phyloP scores from a whole-genome alignment of 345 rosid species.

The Arabis hirsuta region DNA sequence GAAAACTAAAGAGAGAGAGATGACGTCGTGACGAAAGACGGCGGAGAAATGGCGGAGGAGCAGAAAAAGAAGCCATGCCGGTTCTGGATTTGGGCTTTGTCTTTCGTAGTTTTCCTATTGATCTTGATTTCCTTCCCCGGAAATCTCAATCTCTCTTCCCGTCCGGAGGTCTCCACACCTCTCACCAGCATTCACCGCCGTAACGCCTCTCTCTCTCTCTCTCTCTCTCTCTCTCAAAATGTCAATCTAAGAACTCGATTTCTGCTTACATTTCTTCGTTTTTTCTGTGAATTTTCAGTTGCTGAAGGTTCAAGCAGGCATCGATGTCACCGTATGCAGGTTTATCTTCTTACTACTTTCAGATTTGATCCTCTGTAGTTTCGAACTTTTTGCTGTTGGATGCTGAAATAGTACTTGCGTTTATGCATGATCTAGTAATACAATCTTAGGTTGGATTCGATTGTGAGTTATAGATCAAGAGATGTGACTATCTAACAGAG shows the following conservation, averaged over 20 bases:
- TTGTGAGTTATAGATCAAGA: constrained; percentile 16
- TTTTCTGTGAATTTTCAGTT: constrained; percentile 52
- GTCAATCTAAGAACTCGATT: background rate
- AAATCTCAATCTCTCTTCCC: constrained; percentile 72
- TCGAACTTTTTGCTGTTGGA: too few species aligned
- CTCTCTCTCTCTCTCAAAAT: too few species aligned
- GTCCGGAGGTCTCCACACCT: constrained; percentile 97
- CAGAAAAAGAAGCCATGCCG: constrained; percentile 31
- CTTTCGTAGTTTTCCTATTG: constrained; percentile 55
- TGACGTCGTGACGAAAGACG: constrained; percentile 41
- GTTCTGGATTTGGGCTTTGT: constrained; percentile 61
- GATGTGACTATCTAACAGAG: constrained; percentile 1
- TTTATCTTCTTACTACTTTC: constrained; percentile 25
- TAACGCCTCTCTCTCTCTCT: constrained; percentile 44
- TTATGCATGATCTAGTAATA: constrained; percentile 35
- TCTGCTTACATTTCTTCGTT: background rate
- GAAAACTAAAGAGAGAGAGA: constrained; percentile 28
- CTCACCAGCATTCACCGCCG: constrained; percentile 95
- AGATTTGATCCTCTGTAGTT: constrained; percentile 16
- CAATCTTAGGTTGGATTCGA: background rate
- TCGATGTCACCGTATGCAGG: constrained; percentile 94
- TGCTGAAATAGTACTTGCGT: background rate
- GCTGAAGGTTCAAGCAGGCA: constrained; percentile 95
- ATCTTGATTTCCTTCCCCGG: constrained; percentile 60
- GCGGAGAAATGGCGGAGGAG: constrained; percentile 40